Percentiles rank a stretch among this genome's conserved stretches.
phyloP scores from a whole-genome alignment of 352 stramenopile genomes.

The Blastocystis sp. region DNA sequence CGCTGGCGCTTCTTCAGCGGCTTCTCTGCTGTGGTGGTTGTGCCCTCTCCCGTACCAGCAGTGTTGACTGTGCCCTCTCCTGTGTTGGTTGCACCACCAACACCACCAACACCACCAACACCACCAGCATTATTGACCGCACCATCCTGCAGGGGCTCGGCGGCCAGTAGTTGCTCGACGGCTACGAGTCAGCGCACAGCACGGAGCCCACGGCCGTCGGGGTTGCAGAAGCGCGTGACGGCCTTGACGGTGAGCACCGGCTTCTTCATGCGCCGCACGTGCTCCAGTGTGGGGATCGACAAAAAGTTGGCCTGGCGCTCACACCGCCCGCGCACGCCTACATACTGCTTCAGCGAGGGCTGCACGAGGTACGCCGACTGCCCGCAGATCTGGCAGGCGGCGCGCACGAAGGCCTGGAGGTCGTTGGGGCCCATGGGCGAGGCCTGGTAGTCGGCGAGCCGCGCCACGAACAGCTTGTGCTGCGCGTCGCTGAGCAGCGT shows the following conservation, averaged over 20 bases:
- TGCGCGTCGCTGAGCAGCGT: constrained; percentile 60
- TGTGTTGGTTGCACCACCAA: no score
- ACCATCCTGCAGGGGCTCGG: background rate
- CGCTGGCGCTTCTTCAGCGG: constrained; percentile 41
- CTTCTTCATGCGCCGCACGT: constrained; percentile 65
- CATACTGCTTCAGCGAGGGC: constrained; percentile 62
- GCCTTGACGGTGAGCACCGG: constrained; percentile 60
- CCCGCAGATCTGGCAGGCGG: constrained; percentile 52
- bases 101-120: no score
- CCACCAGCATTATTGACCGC: no score
- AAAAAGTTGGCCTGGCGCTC: constrained; percentile 40
- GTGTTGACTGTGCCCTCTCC: no score
- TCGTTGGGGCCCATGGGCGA: constrained; percentile 25
- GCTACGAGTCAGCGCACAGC: background rate
- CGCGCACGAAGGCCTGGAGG: constrained; percentile 15
- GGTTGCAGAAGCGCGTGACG: constrained; percentile 3
- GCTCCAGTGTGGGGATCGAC: constrained; percentile 63
- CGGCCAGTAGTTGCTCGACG: background rate
- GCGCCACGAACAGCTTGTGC: constrained; percentile 34
- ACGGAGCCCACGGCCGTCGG: constrained; percentile 11
- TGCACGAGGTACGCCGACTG: constrained; percentile 57
- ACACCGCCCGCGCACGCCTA: background rate
- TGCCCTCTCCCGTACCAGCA: no score
- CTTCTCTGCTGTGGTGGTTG: background rate
- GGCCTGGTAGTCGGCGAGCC: constrained; percentile 46